Base-by-base conservation (phyloP, 2,329 filamentous ascomycete species). In the Alternaria infectoria region DNA sequence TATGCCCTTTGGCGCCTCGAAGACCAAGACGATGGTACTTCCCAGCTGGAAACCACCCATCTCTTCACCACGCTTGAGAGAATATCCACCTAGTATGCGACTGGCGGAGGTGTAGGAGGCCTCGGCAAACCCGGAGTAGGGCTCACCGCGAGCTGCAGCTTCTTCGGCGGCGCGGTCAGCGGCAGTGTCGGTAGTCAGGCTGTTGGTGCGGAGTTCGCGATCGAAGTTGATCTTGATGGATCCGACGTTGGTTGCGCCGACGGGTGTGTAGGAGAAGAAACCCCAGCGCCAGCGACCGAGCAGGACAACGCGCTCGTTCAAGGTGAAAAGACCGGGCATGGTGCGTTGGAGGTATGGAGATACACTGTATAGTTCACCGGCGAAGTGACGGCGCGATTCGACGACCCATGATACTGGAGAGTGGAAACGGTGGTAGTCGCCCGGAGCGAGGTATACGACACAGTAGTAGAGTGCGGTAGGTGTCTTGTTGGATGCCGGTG, bases 361-460 rank as follows among this genome's bases (percentile, higher is more conserved):
- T 5, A 99, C 96, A 57, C 91, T 95, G 84, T 92, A 99, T 9
- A 99, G 86, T 81, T 99, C 96, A 61, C 96, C 96, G 0, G 96
- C 94, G 77, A 99, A 99, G 83, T 99, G 96, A n/a, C 96, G 92
- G 46, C 96, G 90, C 69, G 90, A 90, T 81, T 97, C 92, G 32
- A 96, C 96, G 15, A 99, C 93, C 96, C 96, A 99, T 71, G 93
- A 91, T 2, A 93, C 90, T 0, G 96, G 96, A 2, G 93, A 97
- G 83, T 99, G 96, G 84, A 98, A 99, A 68, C 95, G 92, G 83
- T 99, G 96, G 83, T 99, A 99, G 83, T 99, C 96, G 54, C 96
- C 96, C 0, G 96, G 96, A 0, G 96, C 96, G 46, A 99, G 89
- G 82, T 99, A 99, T 75, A 99, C 89, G 67, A 99, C 96, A 65